These are phyloP conservation scores for Plasmodium ovale DNA, from an alignment of 169 alveolate species.

Conservation along the genomic window DNA sequence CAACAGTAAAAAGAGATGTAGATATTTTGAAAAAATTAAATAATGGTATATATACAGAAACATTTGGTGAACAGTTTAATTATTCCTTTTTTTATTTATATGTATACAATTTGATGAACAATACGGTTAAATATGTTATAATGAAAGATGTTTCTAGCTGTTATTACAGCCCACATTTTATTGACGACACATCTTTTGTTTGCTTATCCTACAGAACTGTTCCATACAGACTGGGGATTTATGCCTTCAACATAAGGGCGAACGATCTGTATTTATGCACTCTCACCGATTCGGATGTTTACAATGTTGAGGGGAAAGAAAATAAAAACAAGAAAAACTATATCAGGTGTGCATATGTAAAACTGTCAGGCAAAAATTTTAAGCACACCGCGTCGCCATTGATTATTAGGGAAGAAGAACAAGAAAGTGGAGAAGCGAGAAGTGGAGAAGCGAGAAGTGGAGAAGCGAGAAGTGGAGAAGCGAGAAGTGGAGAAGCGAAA, in stretches of 20 bases:
- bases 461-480: no score
- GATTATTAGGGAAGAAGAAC: conserved; percentile 21
- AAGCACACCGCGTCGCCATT: conserved; percentile 40
- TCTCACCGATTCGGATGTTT: neutral
- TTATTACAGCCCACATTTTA: conserved; percentile 71
- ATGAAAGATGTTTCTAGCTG: conserved; percentile 44
- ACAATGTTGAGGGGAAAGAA: neutral
- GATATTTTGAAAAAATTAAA: conserved; percentile 52
- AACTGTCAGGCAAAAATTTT: conserved; percentile 37
- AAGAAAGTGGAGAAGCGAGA: no score
- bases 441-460: no score
- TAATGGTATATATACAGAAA: conserved; percentile 44
- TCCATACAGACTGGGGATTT: conserved; percentile 61
- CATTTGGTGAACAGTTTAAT: conserved; percentile 69
- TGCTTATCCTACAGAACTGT: conserved; percentile 45
- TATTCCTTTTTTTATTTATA: conserved; percentile 63
- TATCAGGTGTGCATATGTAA: conserved; percentile 46
- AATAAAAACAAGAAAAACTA: neutral
- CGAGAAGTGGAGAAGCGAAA: no score
- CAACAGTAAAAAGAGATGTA: neutral
- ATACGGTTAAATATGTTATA: conserved; percentile 34
- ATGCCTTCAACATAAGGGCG: conserved; percentile 50
- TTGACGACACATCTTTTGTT: conserved; percentile 71
- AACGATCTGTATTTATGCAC: conserved; percentile 61
- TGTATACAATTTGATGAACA: conserved; percentile 56